Conservation (phyloP, 2,329 filamentous ascomycete species). For the Trichoderma simmonsii region DNA sequence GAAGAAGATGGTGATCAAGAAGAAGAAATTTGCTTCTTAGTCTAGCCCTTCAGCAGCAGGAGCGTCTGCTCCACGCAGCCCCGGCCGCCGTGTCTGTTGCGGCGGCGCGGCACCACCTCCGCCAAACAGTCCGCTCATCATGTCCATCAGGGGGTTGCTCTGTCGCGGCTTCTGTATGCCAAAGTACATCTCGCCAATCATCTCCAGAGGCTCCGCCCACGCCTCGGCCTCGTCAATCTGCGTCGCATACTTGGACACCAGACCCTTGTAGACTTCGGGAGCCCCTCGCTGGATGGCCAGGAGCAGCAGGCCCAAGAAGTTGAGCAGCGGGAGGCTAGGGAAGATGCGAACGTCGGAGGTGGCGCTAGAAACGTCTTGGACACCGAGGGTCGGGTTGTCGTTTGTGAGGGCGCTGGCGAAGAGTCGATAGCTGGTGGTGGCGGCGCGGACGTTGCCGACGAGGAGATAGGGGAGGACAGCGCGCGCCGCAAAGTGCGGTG, state of each 20-base stretch:
- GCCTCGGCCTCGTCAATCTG: conserved; percentile 73
- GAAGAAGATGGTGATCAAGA: not conserved
- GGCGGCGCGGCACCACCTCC: conserved; percentile 57
- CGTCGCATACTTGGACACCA: conserved; percentile 75
- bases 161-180: conserved; percentile 83
- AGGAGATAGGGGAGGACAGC: conserved; percentile 89
- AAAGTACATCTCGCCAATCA: conserved; percentile 97
- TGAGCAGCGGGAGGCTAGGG: conserved; percentile 87
- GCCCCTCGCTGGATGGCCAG: conserved; percentile 77
- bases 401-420: conserved; percentile 42
- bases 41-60: conserved; percentile 60
- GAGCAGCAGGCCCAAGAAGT: conserved; percentile 84
- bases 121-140: conserved; percentile 95
- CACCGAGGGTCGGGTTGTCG: conserved; percentile 54
- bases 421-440: conserved; percentile 75
- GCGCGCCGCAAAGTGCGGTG: conserved; percentile 79
- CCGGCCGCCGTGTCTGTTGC: conserved; percentile 39
- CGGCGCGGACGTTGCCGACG: conserved; percentile 83
- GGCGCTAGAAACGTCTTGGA: conserved; percentile 76
- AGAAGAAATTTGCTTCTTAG: conserved; percentile 32
- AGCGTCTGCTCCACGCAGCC: conserved; percentile 36
- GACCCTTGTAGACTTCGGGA: conserved; percentile 75
- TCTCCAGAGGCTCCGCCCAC: conserved; percentile 80
- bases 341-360: conserved; percentile 76
- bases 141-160: conserved; percentile 90